Evolutionary conservation across 805 yeast species (phyloP), one percentile per base, ranked within the genome.

Genomic region (Cyberlindnera mycetangii): DNA sequence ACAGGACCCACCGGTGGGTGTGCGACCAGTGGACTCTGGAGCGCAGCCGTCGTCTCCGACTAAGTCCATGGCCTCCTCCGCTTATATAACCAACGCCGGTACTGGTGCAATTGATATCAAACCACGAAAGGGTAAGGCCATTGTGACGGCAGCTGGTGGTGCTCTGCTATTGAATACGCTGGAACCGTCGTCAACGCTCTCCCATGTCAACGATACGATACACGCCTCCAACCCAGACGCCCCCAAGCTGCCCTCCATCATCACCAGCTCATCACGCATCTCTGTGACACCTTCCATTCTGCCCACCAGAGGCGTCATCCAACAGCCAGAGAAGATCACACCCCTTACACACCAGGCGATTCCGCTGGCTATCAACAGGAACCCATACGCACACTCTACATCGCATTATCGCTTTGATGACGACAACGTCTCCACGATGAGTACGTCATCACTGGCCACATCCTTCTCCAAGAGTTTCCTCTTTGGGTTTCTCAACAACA

Each of bases 391-490:
- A 2, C 44, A 35, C 10, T 32, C 45, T 15, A 24, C 43, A 4
- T 44, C 52, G 19, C 50, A 55, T 14, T 46, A 53, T 38, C 50
- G 64, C 19, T 52, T 58, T 36, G 70, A 67, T 14, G 61, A 59
- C 32, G 71, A 70, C 43, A 61, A 56, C 32, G 40, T 54, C 0
- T 69, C 74, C 0, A 53, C 60, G 21, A 60, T 61, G 22, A 68
- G 73, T 50, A 56, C 71, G 0, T 70, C 75, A 0, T 69, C 74
- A 0, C 48, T 69, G 46, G 69, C 74, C 0, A 64, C 74, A 1
- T 69, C 75, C 0, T 56, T 69, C 32, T 69, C 75, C 0, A 68
- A 62, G 48, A 69, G 67, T 47, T 70, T 70, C 48, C 52, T 71
- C 6, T 70, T 67, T 45, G 73, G 72, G 0, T 70, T 71, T 44